Evolutionary conservation across 768 basidiomycete genomes (phyloP).

Genomic region (Termitomyces sp.): DNA sequence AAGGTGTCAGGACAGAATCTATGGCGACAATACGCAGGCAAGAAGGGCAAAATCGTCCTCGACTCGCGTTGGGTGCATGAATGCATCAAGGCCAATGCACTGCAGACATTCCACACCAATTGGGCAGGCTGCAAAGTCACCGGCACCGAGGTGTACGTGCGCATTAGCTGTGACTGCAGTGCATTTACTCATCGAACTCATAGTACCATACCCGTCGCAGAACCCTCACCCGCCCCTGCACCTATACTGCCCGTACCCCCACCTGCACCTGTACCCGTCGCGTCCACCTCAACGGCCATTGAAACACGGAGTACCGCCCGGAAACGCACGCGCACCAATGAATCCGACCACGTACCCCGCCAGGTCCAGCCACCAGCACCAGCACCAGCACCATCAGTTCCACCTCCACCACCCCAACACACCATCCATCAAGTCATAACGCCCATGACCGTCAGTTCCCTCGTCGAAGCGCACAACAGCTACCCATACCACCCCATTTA

Average conservation of each 20-base stretch:
- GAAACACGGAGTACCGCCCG: constrained; percentile 13
- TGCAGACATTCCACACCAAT: constrained; percentile 74
- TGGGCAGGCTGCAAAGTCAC: constrained; percentile 84
- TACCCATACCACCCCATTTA: constrained; percentile 40
- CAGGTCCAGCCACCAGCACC: constrained; percentile 18
- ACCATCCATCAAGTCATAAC: constrained; percentile 22
- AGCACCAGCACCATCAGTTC: constrained; percentile 4
- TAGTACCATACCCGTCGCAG: constrained; percentile 20
- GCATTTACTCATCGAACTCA: constrained; percentile 3
- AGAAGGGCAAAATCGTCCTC: constrained; percentile 79
- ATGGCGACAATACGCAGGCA: constrained; percentile 74
- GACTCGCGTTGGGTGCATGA: constrained; percentile 74
- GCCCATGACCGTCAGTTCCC: constrained; percentile 29
- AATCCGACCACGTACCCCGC: constrained; percentile 10
- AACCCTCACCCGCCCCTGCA: constrained; percentile 13
- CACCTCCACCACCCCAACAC: constrained; percentile 19
- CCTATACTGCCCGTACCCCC: constrained; percentile 13
- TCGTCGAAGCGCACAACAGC: constrained; percentile 28
- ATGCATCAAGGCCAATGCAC: constrained; percentile 64
- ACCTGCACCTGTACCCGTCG: constrained; percentile 8
- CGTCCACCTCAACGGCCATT: constrained; percentile 5
- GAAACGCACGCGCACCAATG: constrained; percentile 13
- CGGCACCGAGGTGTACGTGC: constrained; percentile 67
- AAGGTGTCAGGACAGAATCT: constrained; percentile 80
- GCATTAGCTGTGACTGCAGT: neutral